Evolutionary conservation across 2,329 filamentous ascomycete genomes (phyloP), one percentile per base, ranked within the genome.

Genomic region (Epichloe gansuensis): DNA sequence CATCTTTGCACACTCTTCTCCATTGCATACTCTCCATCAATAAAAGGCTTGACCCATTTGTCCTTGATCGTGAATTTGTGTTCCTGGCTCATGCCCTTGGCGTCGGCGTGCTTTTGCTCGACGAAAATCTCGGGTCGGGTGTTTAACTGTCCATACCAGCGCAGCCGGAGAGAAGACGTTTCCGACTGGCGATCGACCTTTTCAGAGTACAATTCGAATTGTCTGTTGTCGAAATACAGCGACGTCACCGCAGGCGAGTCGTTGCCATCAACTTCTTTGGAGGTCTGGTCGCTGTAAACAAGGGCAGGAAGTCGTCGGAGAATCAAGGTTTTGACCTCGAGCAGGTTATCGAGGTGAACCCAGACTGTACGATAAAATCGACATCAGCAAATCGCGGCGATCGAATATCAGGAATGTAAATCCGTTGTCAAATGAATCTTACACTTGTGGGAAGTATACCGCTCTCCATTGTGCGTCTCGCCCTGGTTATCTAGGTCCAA

Each of bases 271-370:
- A 87, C 79, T 60, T 93, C 80, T 69, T 91, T 94, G 35, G 88
- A 83, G 1, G 86, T 80, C 60, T 91, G 85, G 46, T 93, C 85
- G 65, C 93, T 96, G 71, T 96, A 98, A 23, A 98, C 85, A 15
- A 98, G 82, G 34, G 94, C 83, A 1, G 93, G 93, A 23, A 98
- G 78, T 54, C 88, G 88, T 56, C 93, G 88, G 35, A 97, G 80
- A 56, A 98, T 94, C 62, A 89, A 83, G 5, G 93, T 97, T 77
- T 97, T 96, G 66, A 97, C 89, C 72, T 98, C 93, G 60, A 97
- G 82, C 31, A 97, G 75, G 69, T 98, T 97, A 63, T 98, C 93
- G 35, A 83, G 80, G 67, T 98, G 93, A 5, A 98, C 85, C 93
- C 93, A 98, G 73, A 95, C 83, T 86, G 52, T 7, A 42, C 11